Evolutionary conservation across 1,284 basidiomycete species (phyloP).

Genomic region (Farysia itapuensis): DNA sequence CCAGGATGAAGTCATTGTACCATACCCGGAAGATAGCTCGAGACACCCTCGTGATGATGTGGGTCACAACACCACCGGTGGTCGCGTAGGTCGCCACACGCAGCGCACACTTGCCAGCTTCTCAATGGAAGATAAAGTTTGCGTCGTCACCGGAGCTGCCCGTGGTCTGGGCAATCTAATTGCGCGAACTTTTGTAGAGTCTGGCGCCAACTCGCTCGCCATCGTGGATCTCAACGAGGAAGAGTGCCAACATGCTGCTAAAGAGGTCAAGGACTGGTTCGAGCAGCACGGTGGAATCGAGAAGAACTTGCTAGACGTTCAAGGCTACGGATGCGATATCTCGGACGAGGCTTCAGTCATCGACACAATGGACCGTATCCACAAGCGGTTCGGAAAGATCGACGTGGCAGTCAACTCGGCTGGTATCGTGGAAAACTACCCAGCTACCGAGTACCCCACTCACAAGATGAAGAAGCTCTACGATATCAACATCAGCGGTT

Average conservation of each 20-base stretch:
- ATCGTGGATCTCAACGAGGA: conserved; percentile 79
- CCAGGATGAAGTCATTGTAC: conserved; percentile 22
- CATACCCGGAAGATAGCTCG: conserved; percentile 29
- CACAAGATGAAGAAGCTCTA: conserved; percentile 68
- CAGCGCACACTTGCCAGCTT: conserved; percentile 50
- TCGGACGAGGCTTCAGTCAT: conserved; percentile 68
- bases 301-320: conserved; percentile 69
- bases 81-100: conserved; percentile 36
- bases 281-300: conserved; percentile 67
- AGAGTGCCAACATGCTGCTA: conserved; percentile 73
- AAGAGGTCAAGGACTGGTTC: conserved; percentile 70
- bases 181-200: conserved; percentile 77
- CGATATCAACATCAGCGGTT: conserved; percentile 90
- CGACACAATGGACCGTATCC: conserved; percentile 28
- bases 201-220: conserved; percentile 79
- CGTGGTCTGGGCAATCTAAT: conserved; percentile 66
- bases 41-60: conserved; percentile 40
- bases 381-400: conserved; percentile 73
- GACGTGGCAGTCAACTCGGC: conserved; percentile 64
- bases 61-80: conserved; percentile 47
- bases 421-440: conserved; percentile 89
- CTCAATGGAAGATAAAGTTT: conserved; percentile 68
- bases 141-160: conserved; percentile 90
- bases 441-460: conserved; percentile 73
- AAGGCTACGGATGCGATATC: conserved; percentile 85